Conservation (phyloP, 495 filamentous ascomycete genomes). For the Hamigera avellanea region DNA sequence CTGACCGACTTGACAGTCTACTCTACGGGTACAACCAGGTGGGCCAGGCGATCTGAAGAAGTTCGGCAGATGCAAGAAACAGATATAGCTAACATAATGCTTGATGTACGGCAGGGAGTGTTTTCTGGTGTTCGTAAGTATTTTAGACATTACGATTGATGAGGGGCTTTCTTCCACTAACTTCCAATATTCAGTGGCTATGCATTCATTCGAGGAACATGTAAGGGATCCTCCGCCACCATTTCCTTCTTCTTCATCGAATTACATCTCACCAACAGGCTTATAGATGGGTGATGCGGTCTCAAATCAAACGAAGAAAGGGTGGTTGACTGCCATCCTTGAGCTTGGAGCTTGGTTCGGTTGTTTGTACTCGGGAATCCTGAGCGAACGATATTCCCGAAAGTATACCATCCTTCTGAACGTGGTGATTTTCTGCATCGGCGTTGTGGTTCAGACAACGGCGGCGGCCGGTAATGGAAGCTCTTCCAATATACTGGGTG, state of each 20-base stretch:
- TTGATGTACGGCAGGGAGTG: slow-evolving; percentile 24
- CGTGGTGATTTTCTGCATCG: slow-evolving; percentile 54
- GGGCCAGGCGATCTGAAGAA: slow-evolving; percentile 64
- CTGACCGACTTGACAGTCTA: slow-evolving; percentile 8
- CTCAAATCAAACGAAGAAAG: slow-evolving; percentile 48
- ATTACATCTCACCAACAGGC: neutral
- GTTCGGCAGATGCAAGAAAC: too few species aligned
- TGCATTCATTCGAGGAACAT: too few species aligned
- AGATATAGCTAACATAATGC: slow-evolving; percentile 54
- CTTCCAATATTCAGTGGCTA: too few species aligned
- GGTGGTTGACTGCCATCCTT: slow-evolving; percentile 64
- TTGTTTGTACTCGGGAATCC: slow-evolving; percentile 54
- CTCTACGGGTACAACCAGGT: slow-evolving; percentile 61
- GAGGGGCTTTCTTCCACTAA: slow-evolving; percentile 3
- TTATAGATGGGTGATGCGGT: slow-evolving; percentile 50
- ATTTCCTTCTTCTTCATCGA: too few species aligned
- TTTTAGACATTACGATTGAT: slow-evolving; percentile 14
- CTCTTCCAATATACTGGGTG: slow-evolving; percentile 47
- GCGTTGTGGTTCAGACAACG: slow-evolving; percentile 56
- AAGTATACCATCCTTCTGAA: slow-evolving; percentile 62
- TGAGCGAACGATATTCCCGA: slow-evolving; percentile 58
- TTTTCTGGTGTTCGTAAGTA: slow-evolving; percentile 6
- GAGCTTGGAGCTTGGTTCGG: slow-evolving; percentile 73
- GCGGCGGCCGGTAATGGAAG: slow-evolving; percentile 45
- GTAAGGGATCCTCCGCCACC: too few species aligned